Evolutionary conservation across 2,329 filamentous ascomycete genomes (phyloP), one percentile per base, ranked within the genome.

Genomic region (Hymenoscyphus albidus): DNA sequence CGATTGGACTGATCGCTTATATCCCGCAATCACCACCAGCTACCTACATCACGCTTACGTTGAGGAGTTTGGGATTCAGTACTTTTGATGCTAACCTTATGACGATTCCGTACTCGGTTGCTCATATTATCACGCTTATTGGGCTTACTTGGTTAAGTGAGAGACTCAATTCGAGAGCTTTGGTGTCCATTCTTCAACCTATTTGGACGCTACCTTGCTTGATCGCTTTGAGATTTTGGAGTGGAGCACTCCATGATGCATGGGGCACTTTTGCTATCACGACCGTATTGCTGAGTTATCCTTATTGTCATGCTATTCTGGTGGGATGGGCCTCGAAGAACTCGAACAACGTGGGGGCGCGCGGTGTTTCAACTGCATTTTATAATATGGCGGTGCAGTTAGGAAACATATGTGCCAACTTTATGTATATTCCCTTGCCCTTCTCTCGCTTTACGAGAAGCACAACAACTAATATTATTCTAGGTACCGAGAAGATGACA

Each of bases 321-420:
- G 70, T 72, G 2, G 79, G 73, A 18, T 83, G 81, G 80, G 79
- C 78, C 66, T 80, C 78, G 2, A 79, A 83, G 63, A 90, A 89
- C 71, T 82, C 85, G 2, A 87, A 88, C 66, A 81, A 82, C 1
- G 86, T 90, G 12, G 80, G 87, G 9, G 85, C 84, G 2, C 78
- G 87, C 5, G 85, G 86, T 1, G 85, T 91, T 0, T 84, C 85
- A 0, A 82, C 85, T 0, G 86, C 85, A 0, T 74, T 86, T 12
- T 90, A 89, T 75, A 89, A 89, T 70, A 71, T 74, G 68, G 31
- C 62, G 2, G 69, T 72, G 1, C 70, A 74, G 81, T 83, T 16
- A 82, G 85, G 9, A 74, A 68, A 64, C 18, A 72, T 74, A 7
- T 65, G 68, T 78, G 31, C 77, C 68, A 18, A 76, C 75, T 35